phyloP scores from a whole-genome alignment of 148 eudicot species.

The Vaccinium myrtillus region DNA sequence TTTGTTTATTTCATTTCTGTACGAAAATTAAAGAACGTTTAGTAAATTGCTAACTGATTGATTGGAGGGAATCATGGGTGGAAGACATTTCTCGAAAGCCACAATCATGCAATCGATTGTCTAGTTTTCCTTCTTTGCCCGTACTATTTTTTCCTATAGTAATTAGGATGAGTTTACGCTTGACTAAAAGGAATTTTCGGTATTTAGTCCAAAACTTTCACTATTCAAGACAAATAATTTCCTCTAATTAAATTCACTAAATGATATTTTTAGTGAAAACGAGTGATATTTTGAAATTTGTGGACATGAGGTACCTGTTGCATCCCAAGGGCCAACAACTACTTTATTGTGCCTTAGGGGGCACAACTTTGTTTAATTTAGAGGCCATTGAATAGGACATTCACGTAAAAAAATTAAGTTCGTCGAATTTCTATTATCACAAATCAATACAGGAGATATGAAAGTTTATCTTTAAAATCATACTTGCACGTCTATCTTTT shows the following conservation, averaged over 20 bases:
- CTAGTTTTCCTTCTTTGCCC: neutral
- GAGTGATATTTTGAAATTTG: no score
- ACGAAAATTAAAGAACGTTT: neutral
- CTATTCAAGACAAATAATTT: no score
- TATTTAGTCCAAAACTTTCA: no score
- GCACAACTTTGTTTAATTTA: neutral
- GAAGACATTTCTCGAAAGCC: neutral
- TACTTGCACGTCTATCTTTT: neutral
- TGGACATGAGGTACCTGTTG: no score
- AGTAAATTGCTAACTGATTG: neutral
- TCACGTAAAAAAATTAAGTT: neutral
- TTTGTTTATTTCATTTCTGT: neutral
- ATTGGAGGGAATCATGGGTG: neutral
- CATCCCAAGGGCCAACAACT: no score
- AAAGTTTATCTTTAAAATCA: neutral
- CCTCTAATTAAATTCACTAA: no score
- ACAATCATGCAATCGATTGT: neutral
- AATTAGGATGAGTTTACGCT: neutral
- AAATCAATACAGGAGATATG: neutral
- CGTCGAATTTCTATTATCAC: neutral
- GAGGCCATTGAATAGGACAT: neutral
- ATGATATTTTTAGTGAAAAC: no score
- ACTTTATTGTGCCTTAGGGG: neutral
- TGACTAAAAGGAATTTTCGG: no score
- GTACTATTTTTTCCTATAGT: neutral